These are phyloP conservation scores for Polygonum aviculare DNA, from an alignment of 148 eudicot genomes.

Conservation along the genomic window DNA sequence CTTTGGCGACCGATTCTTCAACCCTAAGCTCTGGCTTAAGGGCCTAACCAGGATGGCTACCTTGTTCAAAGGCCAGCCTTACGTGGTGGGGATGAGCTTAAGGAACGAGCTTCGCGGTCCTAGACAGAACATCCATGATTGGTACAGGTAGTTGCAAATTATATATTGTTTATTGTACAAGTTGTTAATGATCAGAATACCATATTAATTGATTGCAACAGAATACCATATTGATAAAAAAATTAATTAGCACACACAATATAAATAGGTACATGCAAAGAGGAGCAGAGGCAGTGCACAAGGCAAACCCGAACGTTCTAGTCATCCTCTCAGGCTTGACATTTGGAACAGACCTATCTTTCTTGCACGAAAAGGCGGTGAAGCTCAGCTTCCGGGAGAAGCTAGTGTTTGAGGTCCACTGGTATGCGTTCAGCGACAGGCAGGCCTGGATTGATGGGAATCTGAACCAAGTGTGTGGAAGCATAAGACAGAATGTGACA, in stretches of 20 bases:
- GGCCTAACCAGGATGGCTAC: constrained; percentile 71
- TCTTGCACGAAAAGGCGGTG: constrained; percentile 30
- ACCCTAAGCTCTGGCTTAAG: constrained; percentile 54
- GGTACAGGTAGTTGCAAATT: constrained; percentile 49
- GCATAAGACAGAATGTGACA: constrained; percentile 24
- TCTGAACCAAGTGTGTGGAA: constrained; percentile 63
- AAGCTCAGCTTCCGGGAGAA: constrained; percentile 44
- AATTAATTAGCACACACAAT: neutral
- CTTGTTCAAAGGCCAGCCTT: constrained; percentile 37
- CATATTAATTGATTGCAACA: neutral
- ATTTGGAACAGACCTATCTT: constrained; percentile 56
- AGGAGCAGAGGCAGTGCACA: constrained; percentile 90
- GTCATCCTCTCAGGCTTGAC: constrained; percentile 72
- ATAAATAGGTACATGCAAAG: constrained; percentile 47
- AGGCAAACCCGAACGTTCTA: constrained; percentile 64
- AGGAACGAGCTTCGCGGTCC: constrained; percentile 94
- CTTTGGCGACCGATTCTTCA: constrained; percentile 71
- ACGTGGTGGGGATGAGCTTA: constrained; percentile 86
- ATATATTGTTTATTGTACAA: too few relatives aligned
- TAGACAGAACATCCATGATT: constrained; percentile 50
- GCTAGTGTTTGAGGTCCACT: constrained; percentile 66
- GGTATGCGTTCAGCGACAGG: constrained; percentile 64
- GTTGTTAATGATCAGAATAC: too few relatives aligned
- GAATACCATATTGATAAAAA: neutral
- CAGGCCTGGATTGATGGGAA: constrained; percentile 38